Base-by-base conservation (phyloP, 257 asterid genomes). In the Ilex asprella region DNA sequence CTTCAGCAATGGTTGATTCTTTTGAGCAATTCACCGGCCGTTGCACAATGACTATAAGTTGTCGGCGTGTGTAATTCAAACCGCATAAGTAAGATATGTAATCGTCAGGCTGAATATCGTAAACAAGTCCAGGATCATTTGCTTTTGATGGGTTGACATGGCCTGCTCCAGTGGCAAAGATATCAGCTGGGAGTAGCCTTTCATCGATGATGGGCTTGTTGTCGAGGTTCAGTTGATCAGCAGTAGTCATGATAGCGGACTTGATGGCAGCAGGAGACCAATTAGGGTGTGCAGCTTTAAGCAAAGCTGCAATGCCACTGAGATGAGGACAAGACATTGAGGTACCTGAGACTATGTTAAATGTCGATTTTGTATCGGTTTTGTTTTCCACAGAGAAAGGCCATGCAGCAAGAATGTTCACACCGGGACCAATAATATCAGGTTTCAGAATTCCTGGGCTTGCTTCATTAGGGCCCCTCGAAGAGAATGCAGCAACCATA, bases 371-470 rank as follows among this genome's bases (percentile, higher is more conserved):
- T 50, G 58, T n/a, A 41, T 56, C 55, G n/a, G 70, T 59, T 3
- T 39, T 70, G 41, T 74, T 71, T 14, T 74, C 77, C 2, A 73
- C 39, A 0, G 80, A 67, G 3, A 7, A 13, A 8, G 62, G 72
- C 84, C 84, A 86, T 6, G 86, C 82, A 0, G 86, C 86, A 0
- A 83, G 65, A 54, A 86, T 77, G 60, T 77, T 82, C 49, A 65
- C 78, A 0, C 90, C 93, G 0, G 93, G 95, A 50, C 87, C 87
- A 3, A 84, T 39, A 2, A 86, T 78, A 16, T 86, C 93, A 0
- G 89, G 95, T 53, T 86, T 86, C 30, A 86, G 54, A 50, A 86
- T 84, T 0, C 92, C 89, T 0, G 58, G 84, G 50, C 80, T 79
- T 1, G 27, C 16, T 0, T 0, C 0, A 39, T 49, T 78, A 0